A percentile compares a stretch with the other conserved stretches of the same genome.
Evolutionary conservation across 2,329 filamentous ascomycete genomes (phyloP).

Genomic region (Amauroascus verrucosus): DNA sequence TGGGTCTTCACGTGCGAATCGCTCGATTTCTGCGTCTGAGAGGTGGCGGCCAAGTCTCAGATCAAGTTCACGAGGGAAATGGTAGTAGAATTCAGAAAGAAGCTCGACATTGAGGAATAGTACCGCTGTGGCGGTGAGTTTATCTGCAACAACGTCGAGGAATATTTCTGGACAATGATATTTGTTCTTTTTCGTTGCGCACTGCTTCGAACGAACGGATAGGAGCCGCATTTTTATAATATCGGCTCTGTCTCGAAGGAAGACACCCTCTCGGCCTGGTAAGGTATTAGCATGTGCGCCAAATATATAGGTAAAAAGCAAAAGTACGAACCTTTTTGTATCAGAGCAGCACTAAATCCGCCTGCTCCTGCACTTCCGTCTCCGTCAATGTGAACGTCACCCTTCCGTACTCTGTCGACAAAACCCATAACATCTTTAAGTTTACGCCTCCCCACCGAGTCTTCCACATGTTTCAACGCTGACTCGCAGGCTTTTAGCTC

Average conservation of each 20-base stretch:
- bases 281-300: slow-evolving; percentile 14
- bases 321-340: slow-evolving; percentile 61
- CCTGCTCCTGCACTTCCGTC: slow-evolving; percentile 77
- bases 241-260: slow-evolving; percentile 82
- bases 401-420: slow-evolving; percentile 79
- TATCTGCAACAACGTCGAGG: slow-evolving; percentile 91
- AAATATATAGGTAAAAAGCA: not conserved
- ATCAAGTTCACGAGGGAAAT: slow-evolving; percentile 89
- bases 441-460: slow-evolving; percentile 68
- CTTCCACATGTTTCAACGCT: slow-evolving; percentile 66
- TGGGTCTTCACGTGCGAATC: slow-evolving; percentile 85
- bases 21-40: slow-evolving; percentile 68
- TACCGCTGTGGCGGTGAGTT: slow-evolving; percentile 87
- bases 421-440: slow-evolving; percentile 82
- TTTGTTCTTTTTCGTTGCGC: slow-evolving; percentile 72
- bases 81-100: slow-evolving; percentile 93
- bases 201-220: slow-evolving; percentile 85
- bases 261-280: slow-evolving; percentile 78
- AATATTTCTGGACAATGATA: slow-evolving; percentile 96
- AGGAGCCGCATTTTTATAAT: slow-evolving; percentile 82
- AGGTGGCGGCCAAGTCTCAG: slow-evolving; percentile 72
- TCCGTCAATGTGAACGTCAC: slow-evolving; percentile 74
- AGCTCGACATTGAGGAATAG: slow-evolving; percentile 96
- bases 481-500: slow-evolving; percentile 76
- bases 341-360: slow-evolving; percentile 77